These are phyloP conservation scores for Diaporthe sp. DNA, from an alignment of 2,329 filamentous ascomycete genomes.

Conservation along the genomic window DNA sequence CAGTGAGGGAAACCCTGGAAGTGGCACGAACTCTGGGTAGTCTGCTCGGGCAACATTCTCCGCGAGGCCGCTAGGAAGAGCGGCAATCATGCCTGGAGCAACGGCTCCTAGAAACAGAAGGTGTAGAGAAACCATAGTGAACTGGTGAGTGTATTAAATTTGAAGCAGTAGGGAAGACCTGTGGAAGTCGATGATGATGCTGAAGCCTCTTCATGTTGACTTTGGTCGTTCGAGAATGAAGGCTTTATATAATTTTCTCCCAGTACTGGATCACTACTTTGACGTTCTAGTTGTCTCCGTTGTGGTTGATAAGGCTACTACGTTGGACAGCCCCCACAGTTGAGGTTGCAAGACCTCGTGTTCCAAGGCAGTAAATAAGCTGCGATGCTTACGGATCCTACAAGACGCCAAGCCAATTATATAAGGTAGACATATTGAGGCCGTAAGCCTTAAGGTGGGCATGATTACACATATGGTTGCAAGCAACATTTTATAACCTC, in stretches of 20 bases:
- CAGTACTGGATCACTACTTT: background rate
- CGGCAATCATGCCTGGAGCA: background rate
- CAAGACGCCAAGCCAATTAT: background rate
- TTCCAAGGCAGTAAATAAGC: background rate
- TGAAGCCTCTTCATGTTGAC: background rate
- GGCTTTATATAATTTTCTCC: background rate
- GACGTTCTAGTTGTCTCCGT: background rate
- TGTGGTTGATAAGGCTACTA: background rate
- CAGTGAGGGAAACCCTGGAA: background rate
- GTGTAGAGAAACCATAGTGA: background rate
- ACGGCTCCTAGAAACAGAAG: background rate
- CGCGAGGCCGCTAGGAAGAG: background rate
- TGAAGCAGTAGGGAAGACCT: background rate
- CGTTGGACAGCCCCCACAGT: background rate
- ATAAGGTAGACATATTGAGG: background rate
- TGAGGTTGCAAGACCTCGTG: background rate
- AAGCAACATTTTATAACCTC: background rate
- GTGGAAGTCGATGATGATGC: background rate
- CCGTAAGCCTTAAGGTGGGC: background rate
- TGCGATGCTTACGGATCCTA: background rate
- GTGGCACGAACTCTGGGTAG: background rate
- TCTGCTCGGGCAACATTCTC: background rate
- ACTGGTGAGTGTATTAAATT: background rate
- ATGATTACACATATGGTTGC: background rate
- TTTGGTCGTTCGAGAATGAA: background rate